Evolutionary conservation across 140 eudicot species (phyloP), one percentile per base, ranked within the genome.

Genomic region (Bidens hawaiensis): DNA sequence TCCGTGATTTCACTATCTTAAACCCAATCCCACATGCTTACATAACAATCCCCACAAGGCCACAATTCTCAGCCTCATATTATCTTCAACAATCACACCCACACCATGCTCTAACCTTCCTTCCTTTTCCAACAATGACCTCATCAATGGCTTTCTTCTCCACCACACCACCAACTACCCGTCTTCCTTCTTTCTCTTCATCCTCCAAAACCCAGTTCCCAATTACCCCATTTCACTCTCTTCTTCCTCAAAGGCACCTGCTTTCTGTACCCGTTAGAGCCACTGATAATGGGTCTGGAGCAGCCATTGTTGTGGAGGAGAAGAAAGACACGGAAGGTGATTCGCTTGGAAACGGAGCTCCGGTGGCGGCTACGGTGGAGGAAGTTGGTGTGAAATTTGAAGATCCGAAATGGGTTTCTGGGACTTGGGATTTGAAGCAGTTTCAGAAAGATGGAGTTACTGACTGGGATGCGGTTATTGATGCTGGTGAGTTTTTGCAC

Each of bases 391-490:
- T 16, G 3, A 77, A 69, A 36, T 88, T 74, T 81, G 82, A 64
- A 70, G 85, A 93, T 50, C 70, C 87, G 14, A 87, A 75, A 72
- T 93, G 99, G 99, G 96, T 85, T 59, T 78, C 76, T 19, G 99
- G 99, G 69, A 93, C 96, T 43, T 93, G 99, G 99, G 95, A 93
- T 49, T 76, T 93, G 76, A 76, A 74, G 74, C 89, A 78, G 82
- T 93, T 93, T 71, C 77, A 74, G 73, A 93, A 88, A 67, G 81
- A 72, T 74, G 99, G 99, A 16, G 69, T 71, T 25, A 82, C 95
- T 27, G 80, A 83, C 46, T 93, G 99, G 99, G 96, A 93, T 81
- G 89, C 84, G 65, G 95, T 93, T 41, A 93, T 93, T 80, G 99
- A 93, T 93, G 99, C 99, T 68, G 99, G 99, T 91, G 28, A 86